These are phyloP conservation scores for Ligustrum vulgare DNA, from an alignment of 257 asterid genomes.

Conservation along the genomic window DNA sequence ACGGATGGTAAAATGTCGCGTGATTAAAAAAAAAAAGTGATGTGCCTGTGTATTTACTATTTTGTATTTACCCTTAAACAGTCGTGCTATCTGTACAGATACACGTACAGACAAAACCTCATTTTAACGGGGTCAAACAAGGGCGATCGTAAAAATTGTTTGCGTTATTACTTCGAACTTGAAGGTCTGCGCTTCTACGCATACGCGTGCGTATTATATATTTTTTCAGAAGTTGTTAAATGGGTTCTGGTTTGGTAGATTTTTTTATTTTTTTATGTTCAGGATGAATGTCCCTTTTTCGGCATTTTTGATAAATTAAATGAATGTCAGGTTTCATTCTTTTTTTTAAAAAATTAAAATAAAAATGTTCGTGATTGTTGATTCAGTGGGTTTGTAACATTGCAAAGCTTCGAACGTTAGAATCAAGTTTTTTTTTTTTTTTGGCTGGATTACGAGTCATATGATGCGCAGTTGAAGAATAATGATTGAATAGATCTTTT, in stretches of 20 bases:
- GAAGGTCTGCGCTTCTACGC: conserved; percentile 13
- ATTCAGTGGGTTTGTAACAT: neutral
- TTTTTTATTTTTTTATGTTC: conserved; percentile 17
- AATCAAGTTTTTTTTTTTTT: neutral
- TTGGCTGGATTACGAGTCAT: neutral
- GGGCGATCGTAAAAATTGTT: conserved; percentile 19
- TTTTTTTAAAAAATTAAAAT: conserved; percentile 4
- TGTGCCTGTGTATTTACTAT: too few relatives aligned
- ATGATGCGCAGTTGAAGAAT: neutral
- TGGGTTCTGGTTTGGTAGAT: conserved; percentile 7
- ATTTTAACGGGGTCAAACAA: too few relatives aligned
- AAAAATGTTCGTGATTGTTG: conserved; percentile 3
- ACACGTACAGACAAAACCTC: too few relatives aligned
- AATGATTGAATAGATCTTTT: neutral
- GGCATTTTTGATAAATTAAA: neutral
- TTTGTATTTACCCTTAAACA: too few relatives aligned
- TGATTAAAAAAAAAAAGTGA: too few relatives aligned
- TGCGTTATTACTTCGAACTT: conserved; percentile 26
- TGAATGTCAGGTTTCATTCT: neutral
- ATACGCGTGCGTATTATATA: neutral
- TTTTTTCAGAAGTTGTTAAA: neutral
- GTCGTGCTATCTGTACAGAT: too few relatives aligned
- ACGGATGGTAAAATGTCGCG: too few relatives aligned
- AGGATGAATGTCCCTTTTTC: conserved; percentile 1
- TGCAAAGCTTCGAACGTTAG: neutral